These are phyloP conservation scores for Aspergillus persii DNA, from an alignment of 2,329 filamentous ascomycete genomes.

Conservation along the genomic window DNA sequence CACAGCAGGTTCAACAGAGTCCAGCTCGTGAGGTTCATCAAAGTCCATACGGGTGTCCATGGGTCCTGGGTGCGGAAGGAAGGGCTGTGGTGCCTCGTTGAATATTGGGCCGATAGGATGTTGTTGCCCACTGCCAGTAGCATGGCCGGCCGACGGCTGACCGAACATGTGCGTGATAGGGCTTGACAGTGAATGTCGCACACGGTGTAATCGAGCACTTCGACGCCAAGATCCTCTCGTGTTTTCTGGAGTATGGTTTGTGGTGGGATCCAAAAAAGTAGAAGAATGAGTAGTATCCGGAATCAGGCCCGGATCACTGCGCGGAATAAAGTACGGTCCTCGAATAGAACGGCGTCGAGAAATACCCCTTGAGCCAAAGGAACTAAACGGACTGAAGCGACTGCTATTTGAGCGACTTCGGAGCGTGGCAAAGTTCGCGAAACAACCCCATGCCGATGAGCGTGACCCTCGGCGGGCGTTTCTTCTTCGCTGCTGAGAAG, in stretches of 20 bases:
- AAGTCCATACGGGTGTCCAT: slow-evolving; percentile 44
- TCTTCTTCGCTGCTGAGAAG: slow-evolving; percentile 47
- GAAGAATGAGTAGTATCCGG: slow-evolving; percentile 29
- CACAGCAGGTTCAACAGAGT: slow-evolving; percentile 41
- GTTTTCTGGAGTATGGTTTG: slow-evolving; percentile 27
- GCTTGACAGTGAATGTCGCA: slow-evolving; percentile 44
- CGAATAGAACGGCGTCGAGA: slow-evolving; percentile 40
- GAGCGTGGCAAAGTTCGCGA: slow-evolving; percentile 37
- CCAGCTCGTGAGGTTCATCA: slow-evolving; percentile 41
- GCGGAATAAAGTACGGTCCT: slow-evolving; percentile 40
- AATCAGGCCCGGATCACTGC: slow-evolving; percentile 31
- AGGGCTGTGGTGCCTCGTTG: slow-evolving; percentile 32
- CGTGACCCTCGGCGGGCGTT: slow-evolving; percentile 45
- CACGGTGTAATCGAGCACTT: slow-evolving; percentile 40
- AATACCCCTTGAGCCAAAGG: slow-evolving; percentile 39
- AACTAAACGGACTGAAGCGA: slow-evolving; percentile 43
- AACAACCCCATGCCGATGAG: slow-evolving; percentile 43
- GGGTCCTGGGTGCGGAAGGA: slow-evolving; percentile 35
- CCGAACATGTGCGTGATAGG: slow-evolving; percentile 47
- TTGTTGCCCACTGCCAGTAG: slow-evolving; percentile 25
- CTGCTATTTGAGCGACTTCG: slow-evolving; percentile 32
- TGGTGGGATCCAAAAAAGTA: slow-evolving; percentile 25
- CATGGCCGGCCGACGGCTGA: slow-evolving; percentile 30
- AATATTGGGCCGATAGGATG: slow-evolving; percentile 30
- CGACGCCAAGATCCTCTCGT: slow-evolving; percentile 39